Percentiles rank a stretch among this genome's conserved stretches.
Conservation (phyloP, 352 stramenopile species). For the Globisporangium spinosum region DNA sequence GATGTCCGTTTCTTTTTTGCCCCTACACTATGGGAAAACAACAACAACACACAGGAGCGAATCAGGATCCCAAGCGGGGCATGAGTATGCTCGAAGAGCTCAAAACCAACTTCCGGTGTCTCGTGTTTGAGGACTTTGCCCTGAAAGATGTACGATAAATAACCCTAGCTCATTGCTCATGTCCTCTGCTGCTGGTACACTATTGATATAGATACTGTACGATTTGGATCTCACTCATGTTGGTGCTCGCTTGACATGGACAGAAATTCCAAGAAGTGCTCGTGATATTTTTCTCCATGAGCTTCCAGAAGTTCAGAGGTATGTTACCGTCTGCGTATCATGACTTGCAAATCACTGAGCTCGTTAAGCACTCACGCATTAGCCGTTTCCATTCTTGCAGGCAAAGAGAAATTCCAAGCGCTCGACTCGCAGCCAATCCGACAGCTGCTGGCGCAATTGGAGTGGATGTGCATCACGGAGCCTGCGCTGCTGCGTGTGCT, state of each 20-base stretch:
- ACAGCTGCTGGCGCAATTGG: conserved; percentile 45
- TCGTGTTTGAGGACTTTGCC: conserved; percentile 49
- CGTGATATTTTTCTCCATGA: conserved; percentile 71
- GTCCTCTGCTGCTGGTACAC: neutral
- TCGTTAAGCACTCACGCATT: neutral
- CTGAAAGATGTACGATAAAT: conserved; percentile 19
- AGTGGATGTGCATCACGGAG: conserved; percentile 56
- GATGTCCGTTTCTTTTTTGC: neutral
- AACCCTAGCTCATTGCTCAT: neutral
- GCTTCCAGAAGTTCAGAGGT: conserved; percentile 58
- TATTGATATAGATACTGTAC: neutral
- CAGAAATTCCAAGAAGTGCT: conserved; percentile 61
- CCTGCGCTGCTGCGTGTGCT: conserved; percentile 46
- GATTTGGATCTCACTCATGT: neutral
- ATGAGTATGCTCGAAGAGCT: conserved; percentile 54
- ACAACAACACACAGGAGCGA: neutral
- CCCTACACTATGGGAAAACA: neutral
- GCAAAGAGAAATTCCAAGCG: conserved; percentile 46
- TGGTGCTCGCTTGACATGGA: neutral
- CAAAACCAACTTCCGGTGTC: conserved; percentile 37
- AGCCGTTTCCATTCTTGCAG: neutral
- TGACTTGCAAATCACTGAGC: neutral
- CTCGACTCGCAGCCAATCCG: conserved; percentile 50
- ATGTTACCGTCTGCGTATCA: no score
- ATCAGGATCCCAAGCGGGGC: neutral